phyloP scores from a whole-genome alignment of 768 basidiomycete genomes.

The Rubroboletus pulcherrimus region DNA sequence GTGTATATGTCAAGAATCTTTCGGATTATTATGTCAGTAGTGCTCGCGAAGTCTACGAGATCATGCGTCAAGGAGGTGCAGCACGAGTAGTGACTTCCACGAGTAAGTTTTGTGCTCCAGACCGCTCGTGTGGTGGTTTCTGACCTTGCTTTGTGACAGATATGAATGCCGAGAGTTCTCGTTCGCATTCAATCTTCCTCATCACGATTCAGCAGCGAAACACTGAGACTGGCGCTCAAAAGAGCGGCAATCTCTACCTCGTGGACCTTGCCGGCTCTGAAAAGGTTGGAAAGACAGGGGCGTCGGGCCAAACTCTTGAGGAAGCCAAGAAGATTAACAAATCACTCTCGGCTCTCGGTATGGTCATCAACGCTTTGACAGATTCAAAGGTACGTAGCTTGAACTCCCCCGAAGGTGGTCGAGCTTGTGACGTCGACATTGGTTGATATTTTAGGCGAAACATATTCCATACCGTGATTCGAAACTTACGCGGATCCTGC shows the following conservation, averaged over 20 bases:
- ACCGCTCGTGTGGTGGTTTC: background rate
- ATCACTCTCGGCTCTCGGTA: slow-evolving; percentile 92
- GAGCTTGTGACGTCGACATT: slow-evolving; percentile 3
- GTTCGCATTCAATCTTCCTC: slow-evolving; percentile 98
- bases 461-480: slow-evolving; percentile 99
- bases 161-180: slow-evolving; percentile 99
- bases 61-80: slow-evolving; percentile 94
- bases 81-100: slow-evolving; percentile 92
- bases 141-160: slow-evolving; percentile 45
- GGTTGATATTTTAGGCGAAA: slow-evolving; percentile 57
- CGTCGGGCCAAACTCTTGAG: slow-evolving; percentile 96
- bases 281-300: slow-evolving; percentile 99
- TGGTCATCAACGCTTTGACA: slow-evolving; percentile 99
- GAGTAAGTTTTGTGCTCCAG: slow-evolving; percentile 51
- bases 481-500: slow-evolving; percentile 96
- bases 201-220: slow-evolving; percentile 97
- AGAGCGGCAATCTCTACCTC: slow-evolving; percentile 94
- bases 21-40: slow-evolving; percentile 98
- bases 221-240: slow-evolving; percentile 91
- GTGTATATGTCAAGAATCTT: slow-evolving; percentile 96
- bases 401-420: background rate
- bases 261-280: slow-evolving; percentile 98
- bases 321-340: slow-evolving; percentile 99
- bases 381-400: slow-evolving; percentile 74
- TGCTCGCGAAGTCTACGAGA: slow-evolving; percentile 94